Base-by-base conservation (phyloP, 2,329 filamentous ascomycete species). In the Fusarium incarnatum region DNA sequence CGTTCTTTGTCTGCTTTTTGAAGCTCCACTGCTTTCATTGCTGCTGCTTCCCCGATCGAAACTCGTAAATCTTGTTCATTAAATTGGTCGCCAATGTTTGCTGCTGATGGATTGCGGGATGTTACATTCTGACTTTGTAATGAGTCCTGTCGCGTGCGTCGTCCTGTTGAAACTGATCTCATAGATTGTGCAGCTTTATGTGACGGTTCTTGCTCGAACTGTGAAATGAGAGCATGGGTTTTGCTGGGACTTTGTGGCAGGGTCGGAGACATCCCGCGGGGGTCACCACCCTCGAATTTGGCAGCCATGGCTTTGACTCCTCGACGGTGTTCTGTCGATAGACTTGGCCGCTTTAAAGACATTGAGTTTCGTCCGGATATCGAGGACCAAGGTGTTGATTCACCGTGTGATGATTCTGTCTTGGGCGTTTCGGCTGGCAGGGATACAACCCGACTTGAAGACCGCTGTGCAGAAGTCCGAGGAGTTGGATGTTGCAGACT, bases 221-320 rank as follows among this genome's bases (percentile, higher is more conserved):
- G 69, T 20, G 64, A 75, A 27, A 67, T 64, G 10, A 73, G 58
- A 42, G 61, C 68, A 32, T 72, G 75, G 6, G 73, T 61, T 47
- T 67, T 72, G 60, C 56, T 67, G 22, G 64, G 47, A 32, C 50
- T 65, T 22, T 48, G 58, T 23, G 42, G n/a, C 5, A 34, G 42
- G 20, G 41, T 20, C 9, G 60, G 54, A 6, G 63, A 59, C 25
- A 48, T 12, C 15, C 68, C 60, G 8, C 55, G 60, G 8, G 58
- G 30, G 10, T 70, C 63, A 16, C 73, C 71, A 10, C 71, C 81
- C 65, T 88, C 84, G 73, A 87, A 87, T 73, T 83, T 80, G 37
- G 85, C 85, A 6, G 85, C 82, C 79, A 88, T 86, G 4, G 83
- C 84, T 68, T 78, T 84, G 15, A 87, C 85, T 5, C 78, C 75